A percentile compares a stretch with the other conserved stretches of the same genome.
Conservation (phyloP, 495 filamentous ascomycete species). For the Xylaria scruposa region DNA sequence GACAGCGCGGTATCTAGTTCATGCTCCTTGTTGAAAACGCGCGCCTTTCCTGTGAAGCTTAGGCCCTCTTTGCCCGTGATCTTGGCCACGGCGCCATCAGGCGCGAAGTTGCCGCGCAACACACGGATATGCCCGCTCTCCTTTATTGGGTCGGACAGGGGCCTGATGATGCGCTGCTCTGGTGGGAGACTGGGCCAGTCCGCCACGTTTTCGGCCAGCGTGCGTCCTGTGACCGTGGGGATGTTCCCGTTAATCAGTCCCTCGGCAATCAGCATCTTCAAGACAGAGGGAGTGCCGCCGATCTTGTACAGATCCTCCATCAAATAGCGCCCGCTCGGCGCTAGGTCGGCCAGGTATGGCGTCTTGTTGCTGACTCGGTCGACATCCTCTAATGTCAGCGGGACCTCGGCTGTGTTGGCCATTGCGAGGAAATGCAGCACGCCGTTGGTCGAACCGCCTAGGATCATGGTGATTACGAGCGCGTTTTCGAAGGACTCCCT, state of each 20-base stretch:
- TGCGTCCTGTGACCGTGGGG: conserved; percentile 90
- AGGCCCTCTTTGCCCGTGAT: conserved; percentile 97
- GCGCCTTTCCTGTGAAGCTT: conserved; percentile 78
- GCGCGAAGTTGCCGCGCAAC: conserved; percentile 87
- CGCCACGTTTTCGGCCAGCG: conserved; percentile 85
- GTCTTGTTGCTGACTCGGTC: conserved; percentile 88
- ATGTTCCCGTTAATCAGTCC: conserved; percentile 83
- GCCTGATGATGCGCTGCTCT: conserved; percentile 85
- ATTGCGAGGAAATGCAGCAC: conserved; percentile 96
- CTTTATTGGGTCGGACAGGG: conserved; percentile 85
- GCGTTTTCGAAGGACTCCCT: conserved; percentile 91
- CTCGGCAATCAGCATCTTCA: conserved; percentile 88
- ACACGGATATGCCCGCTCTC: conserved; percentile 87
- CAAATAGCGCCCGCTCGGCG: conserved; percentile 84
- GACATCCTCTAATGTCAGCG: conserved; percentile 85
- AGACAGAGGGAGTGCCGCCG: conserved; percentile 87
- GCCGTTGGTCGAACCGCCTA: conserved; percentile 90
- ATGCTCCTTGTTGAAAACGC: conserved; percentile 91
- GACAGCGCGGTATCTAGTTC: conserved; percentile 78
- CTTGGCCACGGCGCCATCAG: conserved; percentile 92
- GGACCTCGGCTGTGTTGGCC: conserved; percentile 86
- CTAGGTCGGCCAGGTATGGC: conserved; percentile 91
- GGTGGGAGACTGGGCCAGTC: conserved; percentile 80
- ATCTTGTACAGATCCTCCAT: conserved; percentile 97
- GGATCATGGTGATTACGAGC: conserved; percentile 87